phyloP scores from a whole-genome alignment of 1,284 basidiomycete species.

The Ceratorhiza oryzae-sativae region DNA sequence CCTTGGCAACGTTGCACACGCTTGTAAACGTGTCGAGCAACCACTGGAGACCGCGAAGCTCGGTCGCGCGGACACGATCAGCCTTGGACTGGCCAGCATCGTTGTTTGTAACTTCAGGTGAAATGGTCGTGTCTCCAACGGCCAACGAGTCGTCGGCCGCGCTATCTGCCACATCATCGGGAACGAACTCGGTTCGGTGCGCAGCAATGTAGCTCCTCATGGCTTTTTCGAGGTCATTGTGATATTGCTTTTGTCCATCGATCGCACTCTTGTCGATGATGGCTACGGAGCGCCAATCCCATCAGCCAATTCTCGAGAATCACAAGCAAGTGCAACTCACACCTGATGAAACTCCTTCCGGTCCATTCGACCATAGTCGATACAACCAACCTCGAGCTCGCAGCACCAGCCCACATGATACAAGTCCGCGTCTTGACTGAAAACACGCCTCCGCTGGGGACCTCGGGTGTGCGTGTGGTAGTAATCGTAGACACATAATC shows the following conservation, averaged over 20 bases:
- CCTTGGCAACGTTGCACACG: conserved; percentile 69
- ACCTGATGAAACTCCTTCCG: conserved; percentile 93
- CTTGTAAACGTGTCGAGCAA: conserved; percentile 83
- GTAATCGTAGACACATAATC: conserved; percentile 84
- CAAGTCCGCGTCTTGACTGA: conserved; percentile 93
- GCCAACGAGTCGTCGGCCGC: conserved; percentile 39
- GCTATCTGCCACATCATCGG: conserved; percentile 68
- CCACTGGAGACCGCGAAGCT: conserved; percentile 78
- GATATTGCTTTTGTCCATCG: conserved; percentile 92
- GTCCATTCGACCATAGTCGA: conserved; percentile 96
- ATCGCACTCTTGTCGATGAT: conserved; percentile 92
- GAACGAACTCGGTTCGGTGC: conserved; percentile 87
- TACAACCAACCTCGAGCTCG: conserved; percentile 80
- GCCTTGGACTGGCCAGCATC: conserved; percentile 53
- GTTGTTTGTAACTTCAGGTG: conserved; percentile 43
- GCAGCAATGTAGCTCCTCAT: conserved; percentile 89
- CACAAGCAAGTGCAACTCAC: conserved; percentile 55
- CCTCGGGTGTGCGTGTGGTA: conserved; percentile 92
- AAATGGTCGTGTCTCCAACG: conserved; percentile 39
- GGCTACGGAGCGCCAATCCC: conserved; percentile 58
- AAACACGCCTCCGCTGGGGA: conserved; percentile 91
- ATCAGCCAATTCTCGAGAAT: neutral
- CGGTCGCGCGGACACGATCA: conserved; percentile 67
- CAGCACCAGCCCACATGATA: conserved; percentile 88
- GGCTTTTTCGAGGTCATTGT: conserved; percentile 80